Evolutionary conservation across 495 filamentous ascomycete genomes (phyloP).

Genomic region (Penicillium flavigenum): DNA sequence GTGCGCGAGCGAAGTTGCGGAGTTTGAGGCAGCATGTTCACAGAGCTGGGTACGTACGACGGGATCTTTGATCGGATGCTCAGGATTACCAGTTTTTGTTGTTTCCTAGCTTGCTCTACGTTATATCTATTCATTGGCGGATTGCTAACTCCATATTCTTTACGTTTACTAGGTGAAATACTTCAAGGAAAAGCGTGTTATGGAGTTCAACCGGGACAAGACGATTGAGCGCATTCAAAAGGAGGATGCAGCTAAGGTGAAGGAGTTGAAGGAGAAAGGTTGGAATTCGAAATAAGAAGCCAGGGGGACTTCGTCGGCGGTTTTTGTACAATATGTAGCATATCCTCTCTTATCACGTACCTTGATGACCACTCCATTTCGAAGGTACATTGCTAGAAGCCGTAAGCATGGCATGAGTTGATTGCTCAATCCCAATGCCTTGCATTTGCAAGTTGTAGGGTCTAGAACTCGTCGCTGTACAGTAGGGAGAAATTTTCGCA

Average conservation of each 20-base stretch:
- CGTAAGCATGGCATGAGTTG: background rate
- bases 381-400: background rate
- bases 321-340: slow-evolving; percentile 32
- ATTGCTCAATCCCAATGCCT: background rate
- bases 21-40: slow-evolving; percentile 75
- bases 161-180: slow-evolving; percentile 72
- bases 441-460: background rate
- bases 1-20: slow-evolving; percentile 63
- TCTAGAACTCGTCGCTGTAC: background rate
- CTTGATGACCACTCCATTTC: slow-evolving; percentile 18
- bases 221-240: slow-evolving; percentile 74
- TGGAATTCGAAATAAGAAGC: slow-evolving; percentile 30
- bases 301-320: background rate
- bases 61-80: background rate
- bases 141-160: slow-evolving; percentile 16
- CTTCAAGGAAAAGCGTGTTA: slow-evolving; percentile 93
- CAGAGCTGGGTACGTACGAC: slow-evolving; percentile 68
- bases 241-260: slow-evolving; percentile 64
- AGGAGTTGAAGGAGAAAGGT: slow-evolving; percentile 53
- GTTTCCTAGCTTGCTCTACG: background rate
- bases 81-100: slow-evolving; percentile 8
- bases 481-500: too few relatives aligned
- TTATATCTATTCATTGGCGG: background rate
- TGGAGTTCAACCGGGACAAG: slow-evolving; percentile 81
- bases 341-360: slow-evolving; percentile 29